A percentile compares a stretch with the other conserved stretches of the same genome.
Conservation (phyloP, 306 rosid species). For the Quercus suber region DNA sequence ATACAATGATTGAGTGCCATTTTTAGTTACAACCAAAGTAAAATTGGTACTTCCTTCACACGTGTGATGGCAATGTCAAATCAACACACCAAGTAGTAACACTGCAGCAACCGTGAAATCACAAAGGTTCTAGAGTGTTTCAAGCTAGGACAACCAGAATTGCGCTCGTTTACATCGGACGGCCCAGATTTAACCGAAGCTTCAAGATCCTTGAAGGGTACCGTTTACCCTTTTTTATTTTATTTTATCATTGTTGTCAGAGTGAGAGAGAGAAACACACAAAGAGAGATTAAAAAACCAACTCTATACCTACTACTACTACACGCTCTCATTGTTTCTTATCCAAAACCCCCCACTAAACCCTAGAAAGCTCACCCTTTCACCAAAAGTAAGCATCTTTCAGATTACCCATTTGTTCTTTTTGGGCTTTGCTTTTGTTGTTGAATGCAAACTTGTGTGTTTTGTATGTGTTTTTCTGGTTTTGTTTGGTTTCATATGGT, state of each 20-base stretch:
- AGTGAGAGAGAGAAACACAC: neutral
- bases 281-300: no score
- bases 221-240: neutral
- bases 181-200: constrained; percentile 28
- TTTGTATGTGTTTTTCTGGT: neutral
- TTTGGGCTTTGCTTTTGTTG: neutral
- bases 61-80: no score
- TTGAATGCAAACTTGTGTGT: no score
- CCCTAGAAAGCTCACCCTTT: neutral
- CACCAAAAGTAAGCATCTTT: neutral
- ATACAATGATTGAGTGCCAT: no score
- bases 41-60: no score
- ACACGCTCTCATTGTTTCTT: neutral
- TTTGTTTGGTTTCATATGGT: no score
- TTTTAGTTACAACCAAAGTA: no score
- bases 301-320: neutral
- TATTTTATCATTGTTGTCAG: no score
- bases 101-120: no score
- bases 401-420: neutral
- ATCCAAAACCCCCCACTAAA: constrained; percentile 2
- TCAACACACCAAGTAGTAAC: no score
- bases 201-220: constrained; percentile 21
- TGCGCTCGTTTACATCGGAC: constrained; percentile 9
- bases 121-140: constrained; percentile 27
- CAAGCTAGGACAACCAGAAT: constrained; percentile 11